phyloP scores from a whole-genome alignment of 2,329 filamentous ascomycete species.

The Colletotrichum tropicale region DNA sequence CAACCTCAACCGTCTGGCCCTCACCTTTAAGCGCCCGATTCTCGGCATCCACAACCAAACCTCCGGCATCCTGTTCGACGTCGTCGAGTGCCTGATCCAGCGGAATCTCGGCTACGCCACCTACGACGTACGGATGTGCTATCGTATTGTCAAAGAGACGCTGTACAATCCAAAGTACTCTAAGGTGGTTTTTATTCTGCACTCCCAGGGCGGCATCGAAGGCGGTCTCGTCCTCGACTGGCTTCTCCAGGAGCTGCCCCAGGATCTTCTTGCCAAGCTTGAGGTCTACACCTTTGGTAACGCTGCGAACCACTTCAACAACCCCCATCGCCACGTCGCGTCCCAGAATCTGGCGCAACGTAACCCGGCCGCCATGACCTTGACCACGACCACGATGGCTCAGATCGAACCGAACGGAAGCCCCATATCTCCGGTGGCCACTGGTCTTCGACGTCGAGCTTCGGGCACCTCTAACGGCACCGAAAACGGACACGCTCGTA shows the following conservation, averaged over 20 bases:
- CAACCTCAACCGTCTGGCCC: constrained; percentile 73
- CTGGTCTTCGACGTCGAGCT: background rate
- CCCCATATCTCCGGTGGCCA: constrained; percentile 12
- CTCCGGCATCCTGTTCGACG: constrained; percentile 75
- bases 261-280: constrained; percentile 68
- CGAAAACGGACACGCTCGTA: background rate
- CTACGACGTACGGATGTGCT: constrained; percentile 68
- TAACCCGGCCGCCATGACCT: constrained; percentile 25
- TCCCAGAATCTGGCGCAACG: constrained; percentile 48
- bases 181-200: constrained; percentile 76
- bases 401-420: background rate
- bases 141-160: constrained; percentile 64
- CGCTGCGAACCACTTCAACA: constrained; percentile 84
- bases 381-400: constrained; percentile 10
- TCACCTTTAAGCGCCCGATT: constrained; percentile 74
- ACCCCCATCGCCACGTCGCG: constrained; percentile 49
- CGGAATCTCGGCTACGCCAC: constrained; percentile 77
- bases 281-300: constrained; percentile 82
- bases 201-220: constrained; percentile 80
- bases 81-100: constrained; percentile 79
- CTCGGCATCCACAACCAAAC: constrained; percentile 79
- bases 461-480: background rate
- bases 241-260: constrained; percentile 74
- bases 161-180: constrained; percentile 67
- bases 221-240: constrained; percentile 77